Evolutionary conservation across 2,329 filamentous ascomycete species (phyloP), one percentile per base, ranked within the genome.

Genomic region (Ascochyta koolunga): DNA sequence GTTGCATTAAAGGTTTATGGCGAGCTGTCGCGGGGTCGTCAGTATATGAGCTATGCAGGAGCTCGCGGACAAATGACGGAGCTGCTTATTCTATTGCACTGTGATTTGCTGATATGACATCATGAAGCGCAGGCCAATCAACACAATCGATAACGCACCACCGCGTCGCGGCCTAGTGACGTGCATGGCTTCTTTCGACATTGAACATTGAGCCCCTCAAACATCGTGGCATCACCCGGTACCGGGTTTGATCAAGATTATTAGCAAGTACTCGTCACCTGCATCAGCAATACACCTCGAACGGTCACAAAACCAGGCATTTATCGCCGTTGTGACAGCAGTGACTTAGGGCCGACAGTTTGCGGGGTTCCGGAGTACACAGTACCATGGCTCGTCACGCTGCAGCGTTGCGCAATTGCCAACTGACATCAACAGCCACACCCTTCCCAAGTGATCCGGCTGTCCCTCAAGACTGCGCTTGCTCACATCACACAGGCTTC

Each of bases 381-480:
- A n/a, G n/a, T n/a, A n/a, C 19, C 27, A 66, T 64, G 61, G 61
- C 64, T 53, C 63, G 60, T 64, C 39, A 35, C 5, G 40, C 50
- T 52, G 40, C 39, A 50, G 16, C 35, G 39, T 35, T 31, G 40
- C 18, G 33, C 48, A 35, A 37, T 49, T 50, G 38, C 49, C 50
- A 11, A 50, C 64, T 65, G 41, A 64, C 57, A 40, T 15, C 24
- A 48, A 41, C 45, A 66, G 60, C 67, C 46, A 64, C 60, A 45
- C 55, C 58, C n/a, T 61, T 76, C 35, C 75, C 75, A 4, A 48
- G 60, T 29, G 65, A 72, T 55, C 59, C 78, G 15, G 76, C 76
- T 19, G 58, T 70, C 22, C 77, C 76, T 15, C 50, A 67, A 41
- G 75, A 79, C 59, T 75, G 74, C 36, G 72, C 74, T 36, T 76